Evolutionary conservation across 257 asterid genomes (phyloP).

Genomic region (Solanum raphanifolium): DNA sequence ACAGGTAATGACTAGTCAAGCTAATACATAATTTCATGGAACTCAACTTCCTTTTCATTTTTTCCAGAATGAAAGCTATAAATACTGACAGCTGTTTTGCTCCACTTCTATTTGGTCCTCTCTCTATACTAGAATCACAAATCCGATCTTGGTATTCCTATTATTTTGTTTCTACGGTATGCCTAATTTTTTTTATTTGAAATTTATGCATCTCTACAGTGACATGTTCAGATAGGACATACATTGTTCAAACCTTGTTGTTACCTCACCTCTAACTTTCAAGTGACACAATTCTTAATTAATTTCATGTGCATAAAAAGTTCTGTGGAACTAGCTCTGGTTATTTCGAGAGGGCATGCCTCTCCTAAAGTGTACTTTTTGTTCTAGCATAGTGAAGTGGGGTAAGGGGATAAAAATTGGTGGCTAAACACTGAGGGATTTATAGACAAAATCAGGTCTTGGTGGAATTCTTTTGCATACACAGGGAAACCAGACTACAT

Average conservation of each 20-base stretch:
- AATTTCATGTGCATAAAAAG: background rate
- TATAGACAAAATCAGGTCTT: background rate
- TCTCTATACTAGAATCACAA: background rate
- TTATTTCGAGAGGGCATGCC: background rate
- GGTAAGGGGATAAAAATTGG: background rate
- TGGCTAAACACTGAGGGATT: background rate
- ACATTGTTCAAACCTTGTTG: background rate
- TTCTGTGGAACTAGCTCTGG: background rate
- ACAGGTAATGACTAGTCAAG: conserved; percentile 46
- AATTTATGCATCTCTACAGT: background rate
- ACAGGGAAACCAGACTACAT: background rate
- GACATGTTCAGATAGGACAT: background rate
- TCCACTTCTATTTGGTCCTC: background rate
- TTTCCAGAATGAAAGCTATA: background rate
- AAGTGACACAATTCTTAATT: background rate
- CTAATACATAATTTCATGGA: background rate
- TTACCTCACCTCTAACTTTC: background rate
- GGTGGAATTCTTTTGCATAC: background rate
- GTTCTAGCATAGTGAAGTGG: background rate
- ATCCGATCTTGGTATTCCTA: background rate
- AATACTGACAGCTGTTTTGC: background rate
- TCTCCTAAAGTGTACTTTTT: background rate
- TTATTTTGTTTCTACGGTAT: background rate
- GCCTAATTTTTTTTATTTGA: background rate
- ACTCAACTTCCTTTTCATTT: background rate